phyloP scores from a whole-genome alignment of 2,329 filamentous ascomycete genomes.

The Fusarium neocosmosporiellum region DNA sequence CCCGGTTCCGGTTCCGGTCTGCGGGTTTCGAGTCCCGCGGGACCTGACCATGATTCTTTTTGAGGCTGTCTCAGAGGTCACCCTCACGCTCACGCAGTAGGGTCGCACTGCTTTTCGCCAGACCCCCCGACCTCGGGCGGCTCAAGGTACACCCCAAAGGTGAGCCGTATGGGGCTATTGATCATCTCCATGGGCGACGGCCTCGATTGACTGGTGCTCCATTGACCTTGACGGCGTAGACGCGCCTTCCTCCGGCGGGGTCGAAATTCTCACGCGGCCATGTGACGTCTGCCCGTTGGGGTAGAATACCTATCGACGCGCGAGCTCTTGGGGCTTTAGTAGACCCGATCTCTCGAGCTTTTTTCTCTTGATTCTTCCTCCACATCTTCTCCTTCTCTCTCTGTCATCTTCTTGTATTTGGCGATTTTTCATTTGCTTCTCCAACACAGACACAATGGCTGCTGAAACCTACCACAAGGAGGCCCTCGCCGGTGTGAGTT shows the following conservation, averaged over 20 bases:
- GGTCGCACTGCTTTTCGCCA: slow-evolving; percentile 6
- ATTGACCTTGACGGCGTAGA: slow-evolving; percentile 7
- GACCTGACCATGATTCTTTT: slow-evolving; percentile 4
- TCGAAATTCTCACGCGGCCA: slow-evolving; percentile 31
- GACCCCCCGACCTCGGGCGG: slow-evolving; percentile 35
- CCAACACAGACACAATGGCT: slow-evolving; percentile 34
- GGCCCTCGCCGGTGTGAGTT: slow-evolving; percentile 41
- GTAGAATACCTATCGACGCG: not conserved
- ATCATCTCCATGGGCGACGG: not conserved
- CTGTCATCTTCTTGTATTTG: slow-evolving; percentile 7
- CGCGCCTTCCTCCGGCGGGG: slow-evolving; percentile 27
- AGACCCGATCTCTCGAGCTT: slow-evolving; percentile 10
- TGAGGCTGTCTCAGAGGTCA: not conserved
- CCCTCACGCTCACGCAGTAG: not conserved
- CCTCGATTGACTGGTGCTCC: not conserved
- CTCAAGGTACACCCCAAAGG: slow-evolving; percentile 6
- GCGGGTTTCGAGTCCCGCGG: slow-evolving; percentile 7
- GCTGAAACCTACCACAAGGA: slow-evolving; percentile 44
- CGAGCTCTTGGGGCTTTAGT: slow-evolving; percentile 29
- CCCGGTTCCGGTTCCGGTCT: slow-evolving; percentile 41
- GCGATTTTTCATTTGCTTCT: slow-evolving; percentile 12
- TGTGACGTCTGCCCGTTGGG: slow-evolving; percentile 37
- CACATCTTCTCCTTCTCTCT: not conserved
- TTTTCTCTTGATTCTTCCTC: not conserved
- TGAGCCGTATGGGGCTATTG: not conserved